Conservation (phyloP, 2,329 filamentous ascomycete species). For the Phialophora tarda region DNA sequence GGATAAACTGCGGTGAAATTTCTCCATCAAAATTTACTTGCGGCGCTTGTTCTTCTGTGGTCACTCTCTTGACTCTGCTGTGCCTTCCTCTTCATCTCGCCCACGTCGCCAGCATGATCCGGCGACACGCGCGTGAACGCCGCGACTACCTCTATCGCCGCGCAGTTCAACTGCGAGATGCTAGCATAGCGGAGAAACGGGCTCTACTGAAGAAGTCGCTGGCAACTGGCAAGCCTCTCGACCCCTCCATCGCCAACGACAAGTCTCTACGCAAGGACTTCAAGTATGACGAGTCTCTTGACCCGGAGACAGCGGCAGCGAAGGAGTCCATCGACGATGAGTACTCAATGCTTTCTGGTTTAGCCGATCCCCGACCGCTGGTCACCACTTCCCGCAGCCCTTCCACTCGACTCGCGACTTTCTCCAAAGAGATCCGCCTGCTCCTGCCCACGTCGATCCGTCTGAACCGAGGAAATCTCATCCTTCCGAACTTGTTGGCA, state of each 20-base stretch:
- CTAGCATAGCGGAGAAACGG: slow-evolving; percentile 89
- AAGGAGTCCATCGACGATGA: slow-evolving; percentile 87
- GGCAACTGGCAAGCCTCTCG: slow-evolving; percentile 84
- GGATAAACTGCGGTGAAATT: slow-evolving; percentile 25
- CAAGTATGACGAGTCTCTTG: slow-evolving; percentile 86
- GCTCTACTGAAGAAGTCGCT: slow-evolving; percentile 84
- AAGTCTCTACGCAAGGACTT: slow-evolving; percentile 82
- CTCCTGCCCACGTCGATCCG: slow-evolving; percentile 84
- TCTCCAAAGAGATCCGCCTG: slow-evolving; percentile 88
- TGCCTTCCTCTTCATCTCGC: neutral
- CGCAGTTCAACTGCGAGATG: slow-evolving; percentile 84
- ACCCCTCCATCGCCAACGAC: slow-evolving; percentile 83
- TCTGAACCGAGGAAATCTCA: slow-evolving; percentile 87
- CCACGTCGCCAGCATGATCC: slow-evolving; percentile 43
- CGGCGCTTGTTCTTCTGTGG: neutral
- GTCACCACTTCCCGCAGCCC: slow-evolving; percentile 92
- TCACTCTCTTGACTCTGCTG: neutral
- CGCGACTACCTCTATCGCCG: slow-evolving; percentile 90
- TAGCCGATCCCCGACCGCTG: slow-evolving; percentile 85
- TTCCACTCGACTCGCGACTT: slow-evolving; percentile 80
- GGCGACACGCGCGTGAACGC: slow-evolving; percentile 77
- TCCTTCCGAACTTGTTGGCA: slow-evolving; percentile 81
- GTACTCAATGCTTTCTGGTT: slow-evolving; percentile 86
- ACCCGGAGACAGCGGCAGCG: slow-evolving; percentile 83
- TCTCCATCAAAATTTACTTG: slow-evolving; percentile 25